Evolutionary conservation across 139 green algal species (phyloP).

Genomic region (Astrephomene gubernaculifera): DNA sequence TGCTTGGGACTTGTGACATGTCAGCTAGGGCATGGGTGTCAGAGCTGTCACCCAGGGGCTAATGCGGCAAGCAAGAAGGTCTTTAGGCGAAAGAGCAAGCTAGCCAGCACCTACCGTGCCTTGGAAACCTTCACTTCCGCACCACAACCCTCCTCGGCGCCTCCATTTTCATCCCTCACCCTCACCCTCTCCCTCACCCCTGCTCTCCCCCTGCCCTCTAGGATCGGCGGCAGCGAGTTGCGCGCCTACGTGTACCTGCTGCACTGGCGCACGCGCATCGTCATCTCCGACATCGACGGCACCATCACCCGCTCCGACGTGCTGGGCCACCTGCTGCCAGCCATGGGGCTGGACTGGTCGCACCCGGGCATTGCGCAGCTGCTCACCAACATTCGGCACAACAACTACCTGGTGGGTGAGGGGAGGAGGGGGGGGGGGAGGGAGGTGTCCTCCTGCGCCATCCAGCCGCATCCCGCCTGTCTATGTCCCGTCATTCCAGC

Average conservation of each 20-base stretch:
- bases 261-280: constrained; percentile 52
- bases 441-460: not conserved
- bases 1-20: no score
- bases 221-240: constrained; percentile 60
- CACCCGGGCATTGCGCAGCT: constrained; percentile 88
- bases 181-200: not conserved
- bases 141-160: not conserved
- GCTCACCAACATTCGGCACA: constrained; percentile 79
- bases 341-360: constrained; percentile 91
- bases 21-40: no score
- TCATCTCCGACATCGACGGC: constrained; percentile 91
- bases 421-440: not conserved
- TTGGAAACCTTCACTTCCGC: no score
- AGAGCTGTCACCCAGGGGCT: no score
- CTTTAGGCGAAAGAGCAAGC: no score
- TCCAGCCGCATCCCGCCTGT: not conserved
- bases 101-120: no score
- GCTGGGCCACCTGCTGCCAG: constrained; percentile 91
- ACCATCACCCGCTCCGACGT: constrained; percentile 93
- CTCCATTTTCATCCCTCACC: not conserved
- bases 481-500: not conserved
- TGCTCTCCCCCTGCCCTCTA: not conserved
- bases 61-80: no score
- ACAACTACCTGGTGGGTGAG: constrained; percentile 80
- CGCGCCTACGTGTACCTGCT: constrained; percentile 86